Percentiles rank a stretch among this genome's conserved stretches.
Evolutionary conservation across 352 stramenopile species (phyloP).

Genomic region (Phytophthora melonis): DNA sequence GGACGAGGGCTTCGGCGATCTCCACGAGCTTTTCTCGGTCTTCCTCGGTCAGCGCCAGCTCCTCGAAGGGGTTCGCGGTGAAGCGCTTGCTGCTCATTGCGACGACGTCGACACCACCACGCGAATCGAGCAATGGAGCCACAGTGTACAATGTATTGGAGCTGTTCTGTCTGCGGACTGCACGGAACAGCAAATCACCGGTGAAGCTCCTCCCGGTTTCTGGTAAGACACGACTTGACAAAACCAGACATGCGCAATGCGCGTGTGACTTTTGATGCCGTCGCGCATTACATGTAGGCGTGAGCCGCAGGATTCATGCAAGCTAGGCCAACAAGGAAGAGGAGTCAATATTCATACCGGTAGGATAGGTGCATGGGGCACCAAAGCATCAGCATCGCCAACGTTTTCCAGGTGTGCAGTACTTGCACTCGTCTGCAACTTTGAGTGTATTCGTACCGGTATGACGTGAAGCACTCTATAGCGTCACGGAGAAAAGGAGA

Average conservation of each 20-base stretch:
- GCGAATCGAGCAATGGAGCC: not conserved
- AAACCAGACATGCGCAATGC: not conserved
- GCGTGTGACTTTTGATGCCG: not conserved
- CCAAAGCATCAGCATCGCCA: not conserved
- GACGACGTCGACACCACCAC: not conserved
- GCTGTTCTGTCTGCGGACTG: not conserved
- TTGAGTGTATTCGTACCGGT: not conserved
- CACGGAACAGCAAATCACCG: not conserved
- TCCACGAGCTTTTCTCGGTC: constrained; percentile 27
- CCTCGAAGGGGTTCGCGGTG: constrained; percentile 37
- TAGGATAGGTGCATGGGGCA: too few species aligned
- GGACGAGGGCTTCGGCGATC: constrained; percentile 24
- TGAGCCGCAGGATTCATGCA: too few species aligned
- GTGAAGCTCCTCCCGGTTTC: not conserved
- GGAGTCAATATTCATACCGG: too few species aligned
- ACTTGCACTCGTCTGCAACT: too few species aligned
- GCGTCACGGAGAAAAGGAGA: constrained; percentile 5
- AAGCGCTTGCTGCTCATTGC: constrained; percentile 22
- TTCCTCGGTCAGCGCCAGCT: constrained; percentile 16
- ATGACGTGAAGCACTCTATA: not conserved
- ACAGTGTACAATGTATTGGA: too few species aligned
- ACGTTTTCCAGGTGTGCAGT: too few species aligned
- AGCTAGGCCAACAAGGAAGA: too few species aligned
- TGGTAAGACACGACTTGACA: not conserved
- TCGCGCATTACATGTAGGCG: too few species aligned